Conservation (phyloP, 1,284 basidiomycete species). For the Pseudozyma sp. region DNA sequence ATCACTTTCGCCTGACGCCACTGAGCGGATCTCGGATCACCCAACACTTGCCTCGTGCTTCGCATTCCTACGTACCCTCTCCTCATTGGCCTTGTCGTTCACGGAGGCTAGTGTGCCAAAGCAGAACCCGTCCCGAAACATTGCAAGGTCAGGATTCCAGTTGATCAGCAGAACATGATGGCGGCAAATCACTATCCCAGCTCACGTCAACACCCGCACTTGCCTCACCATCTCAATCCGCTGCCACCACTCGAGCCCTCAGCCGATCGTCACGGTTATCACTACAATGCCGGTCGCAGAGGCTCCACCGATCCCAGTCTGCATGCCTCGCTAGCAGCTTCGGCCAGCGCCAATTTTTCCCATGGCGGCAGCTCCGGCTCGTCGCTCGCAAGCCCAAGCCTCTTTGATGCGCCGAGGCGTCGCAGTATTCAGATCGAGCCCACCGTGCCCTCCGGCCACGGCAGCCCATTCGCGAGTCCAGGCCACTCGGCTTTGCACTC, state of each 20-base stretch:
- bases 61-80: background rate
- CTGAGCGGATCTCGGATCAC: no score
- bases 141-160: background rate
- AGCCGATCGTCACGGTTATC: slow-evolving; percentile 40
- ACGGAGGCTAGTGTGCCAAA: no score
- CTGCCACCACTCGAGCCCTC: slow-evolving; percentile 53
- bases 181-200: slow-evolving; percentile 47
- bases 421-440: slow-evolving; percentile 54
- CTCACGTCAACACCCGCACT: slow-evolving; percentile 51
- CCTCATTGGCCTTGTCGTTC: no score
- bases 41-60: no score
- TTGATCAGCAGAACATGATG: slow-evolving; percentile 34
- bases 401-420: slow-evolving; percentile 43
- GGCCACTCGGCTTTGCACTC: slow-evolving; percentile 39
- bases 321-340: slow-evolving; percentile 54
- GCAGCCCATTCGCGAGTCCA: slow-evolving; percentile 41
- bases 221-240: slow-evolving; percentile 46
- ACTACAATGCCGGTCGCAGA: slow-evolving; percentile 31
- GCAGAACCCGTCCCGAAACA: background rate
- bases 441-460: slow-evolving; percentile 42
- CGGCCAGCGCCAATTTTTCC: slow-evolving; percentile 41
- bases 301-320: slow-evolving; percentile 57
- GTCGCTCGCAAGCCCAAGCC: slow-evolving; percentile 37
- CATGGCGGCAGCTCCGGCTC: slow-evolving; percentile 37
- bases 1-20: no score